Evolutionary conservation across 371 early-diverging fungal genomes (phyloP).

Genomic region (Actinomucor elegans): DNA sequence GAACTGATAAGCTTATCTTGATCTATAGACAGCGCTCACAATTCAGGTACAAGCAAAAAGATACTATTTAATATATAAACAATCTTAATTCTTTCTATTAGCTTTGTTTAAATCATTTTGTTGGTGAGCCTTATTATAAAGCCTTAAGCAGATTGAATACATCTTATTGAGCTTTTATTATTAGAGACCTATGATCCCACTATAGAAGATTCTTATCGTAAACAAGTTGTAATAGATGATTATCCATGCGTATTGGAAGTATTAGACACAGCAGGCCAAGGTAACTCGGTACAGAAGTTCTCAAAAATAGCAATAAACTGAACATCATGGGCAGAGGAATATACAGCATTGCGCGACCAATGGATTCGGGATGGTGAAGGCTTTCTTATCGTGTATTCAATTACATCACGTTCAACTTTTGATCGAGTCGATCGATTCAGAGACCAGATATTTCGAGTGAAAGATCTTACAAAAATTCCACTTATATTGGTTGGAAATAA

Average conservation of each 20-base stretch:
- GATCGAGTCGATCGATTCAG: slow-evolving; percentile 81
- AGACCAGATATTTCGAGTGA: slow-evolving; percentile 84
- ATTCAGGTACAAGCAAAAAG: slow-evolving; percentile 44
- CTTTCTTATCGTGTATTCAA: slow-evolving; percentile 87
- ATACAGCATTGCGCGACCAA: slow-evolving; percentile 31
- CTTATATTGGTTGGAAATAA: slow-evolving; percentile 96
- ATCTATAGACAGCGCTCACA: slow-evolving; percentile 56
- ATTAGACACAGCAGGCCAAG: slow-evolving; percentile 94
- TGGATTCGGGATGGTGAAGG: slow-evolving; percentile 91
- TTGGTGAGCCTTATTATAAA: slow-evolving; percentile 48
- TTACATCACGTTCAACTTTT: slow-evolving; percentile 84
- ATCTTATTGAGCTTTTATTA: neutral
- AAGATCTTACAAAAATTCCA: slow-evolving; percentile 79
- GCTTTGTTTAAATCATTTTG: slow-evolving; percentile 81
- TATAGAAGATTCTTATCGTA: slow-evolving; percentile 91
- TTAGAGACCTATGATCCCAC: slow-evolving; percentile 86
- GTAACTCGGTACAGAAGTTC: slow-evolving; percentile 21
- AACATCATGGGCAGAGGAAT: slow-evolving; percentile 52
- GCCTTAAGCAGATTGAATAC: neutral
- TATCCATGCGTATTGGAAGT: slow-evolving; percentile 86
- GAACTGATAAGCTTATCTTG: too few species aligned
- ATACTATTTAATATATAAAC: neutral
- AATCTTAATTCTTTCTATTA: slow-evolving; percentile 32
- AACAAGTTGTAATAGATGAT: slow-evolving; percentile 91
- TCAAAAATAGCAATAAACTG: slow-evolving; percentile 10